A percentile compares a stretch with the other conserved stretches of the same genome.
Conservation (phyloP, 2,329 filamentous ascomycete species). For the Colletotrichum tanaceti region DNA sequence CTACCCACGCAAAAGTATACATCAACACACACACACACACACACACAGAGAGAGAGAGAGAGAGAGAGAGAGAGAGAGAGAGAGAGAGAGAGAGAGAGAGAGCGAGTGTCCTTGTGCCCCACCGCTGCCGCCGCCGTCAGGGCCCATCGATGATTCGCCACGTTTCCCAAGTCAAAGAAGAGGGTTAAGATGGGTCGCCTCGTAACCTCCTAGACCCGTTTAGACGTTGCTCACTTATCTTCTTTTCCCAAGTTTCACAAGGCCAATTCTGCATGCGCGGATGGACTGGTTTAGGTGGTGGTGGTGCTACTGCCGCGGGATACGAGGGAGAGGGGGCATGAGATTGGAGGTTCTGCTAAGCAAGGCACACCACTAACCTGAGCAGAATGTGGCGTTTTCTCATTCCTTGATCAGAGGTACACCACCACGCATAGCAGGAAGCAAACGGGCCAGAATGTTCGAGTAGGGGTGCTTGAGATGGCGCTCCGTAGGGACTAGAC, state of each 20-base stretch:
- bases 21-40: neutral
- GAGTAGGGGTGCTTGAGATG: neutral
- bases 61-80: too few relatives aligned
- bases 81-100: neutral
- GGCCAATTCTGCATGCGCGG: constrained; percentile 16
- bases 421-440: neutral
- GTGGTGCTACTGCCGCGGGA: constrained; percentile 9
- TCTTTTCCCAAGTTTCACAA: constrained; percentile 17
- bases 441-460: neutral
- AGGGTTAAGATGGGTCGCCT: neutral
- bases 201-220: neutral
- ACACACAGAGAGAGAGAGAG: neutral
- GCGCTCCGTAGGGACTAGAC: constrained; percentile 4
- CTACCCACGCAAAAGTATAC: neutral
- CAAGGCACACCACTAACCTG: neutral
- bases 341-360: neutral
- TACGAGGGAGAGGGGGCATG: constrained; percentile 27
- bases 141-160: constrained; percentile 19
- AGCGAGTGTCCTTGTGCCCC: neutral
- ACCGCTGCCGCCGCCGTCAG: constrained; percentile 12
- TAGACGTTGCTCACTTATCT: neutral
- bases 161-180: neutral
- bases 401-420: constrained; percentile 1
- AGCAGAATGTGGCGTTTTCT: constrained; percentile 22
- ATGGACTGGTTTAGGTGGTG: neutral